These are phyloP conservation scores for Curvularia sp. DNA, from an alignment of 2,329 filamentous ascomycete genomes.

Conservation along the genomic window DNA sequence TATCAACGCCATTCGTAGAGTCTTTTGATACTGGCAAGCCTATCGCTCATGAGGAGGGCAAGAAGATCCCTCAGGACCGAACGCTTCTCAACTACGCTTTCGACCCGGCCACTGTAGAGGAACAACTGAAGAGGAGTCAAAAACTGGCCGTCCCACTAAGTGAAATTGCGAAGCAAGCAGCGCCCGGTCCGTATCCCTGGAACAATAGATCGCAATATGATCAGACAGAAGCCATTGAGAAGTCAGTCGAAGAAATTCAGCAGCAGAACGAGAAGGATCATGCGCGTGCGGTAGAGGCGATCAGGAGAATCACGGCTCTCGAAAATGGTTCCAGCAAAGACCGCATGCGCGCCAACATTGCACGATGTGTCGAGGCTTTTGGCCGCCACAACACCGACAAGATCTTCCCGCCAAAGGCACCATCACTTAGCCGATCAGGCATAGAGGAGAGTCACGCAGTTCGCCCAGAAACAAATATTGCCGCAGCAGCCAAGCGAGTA, in stretches of 20 bases:
- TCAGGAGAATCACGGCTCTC: conserved; percentile 79
- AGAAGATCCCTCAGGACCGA: conserved; percentile 38
- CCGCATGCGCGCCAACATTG: conserved; percentile 79
- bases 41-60: conserved; percentile 25
- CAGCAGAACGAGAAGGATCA: conserved; percentile 56
- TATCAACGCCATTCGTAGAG: conserved; percentile 80
- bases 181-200: conserved; percentile 15
- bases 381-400: conserved; percentile 89
- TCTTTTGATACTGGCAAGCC: conserved; percentile 72
- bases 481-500: conserved; percentile 62
- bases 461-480: conserved; percentile 53
- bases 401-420: conserved; percentile 66
- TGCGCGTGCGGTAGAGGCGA: conserved; percentile 73
- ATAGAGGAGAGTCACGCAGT: conserved; percentile 51
- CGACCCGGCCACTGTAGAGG: conserved; percentile 68
- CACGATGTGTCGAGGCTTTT: conserved; percentile 84
- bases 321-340: conserved; percentile 80
- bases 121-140: conserved; percentile 71
- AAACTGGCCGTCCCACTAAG: conserved; percentile 66
- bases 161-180: conserved; percentile 19
- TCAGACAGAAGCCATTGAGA: conserved; percentile 12
- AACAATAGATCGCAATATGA: conserved; percentile 9
- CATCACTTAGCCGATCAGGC: conserved; percentile 55
- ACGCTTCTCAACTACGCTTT: conserved; percentile 78
- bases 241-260: conserved; percentile 32